Evolutionary conservation across 805 yeast species (phyloP).

Genomic region (Wickerhamiella galacta): DNA sequence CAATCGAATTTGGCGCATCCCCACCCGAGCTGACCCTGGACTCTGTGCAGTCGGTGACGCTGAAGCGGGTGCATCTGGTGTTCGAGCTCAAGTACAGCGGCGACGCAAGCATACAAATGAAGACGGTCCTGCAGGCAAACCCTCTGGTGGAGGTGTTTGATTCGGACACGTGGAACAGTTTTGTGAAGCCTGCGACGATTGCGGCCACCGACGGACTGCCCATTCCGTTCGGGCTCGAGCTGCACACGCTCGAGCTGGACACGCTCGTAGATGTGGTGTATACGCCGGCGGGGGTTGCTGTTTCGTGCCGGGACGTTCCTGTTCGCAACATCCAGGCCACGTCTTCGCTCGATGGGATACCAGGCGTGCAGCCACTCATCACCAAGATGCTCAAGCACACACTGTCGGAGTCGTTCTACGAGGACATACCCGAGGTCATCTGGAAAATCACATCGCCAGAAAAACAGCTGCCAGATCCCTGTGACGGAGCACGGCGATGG

Average conservation of each 20-base stretch:
- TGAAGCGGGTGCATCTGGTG: constrained; percentile 37
- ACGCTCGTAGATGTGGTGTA: constrained; percentile 20
- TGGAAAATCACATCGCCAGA: constrained; percentile 16
- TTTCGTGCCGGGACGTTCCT: constrained; percentile 19
- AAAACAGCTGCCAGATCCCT: constrained; percentile 13
- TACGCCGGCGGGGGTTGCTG: constrained; percentile 18
- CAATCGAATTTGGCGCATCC: constrained; percentile 53
- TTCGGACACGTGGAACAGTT: constrained; percentile 15
- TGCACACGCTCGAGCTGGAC: constrained; percentile 15
- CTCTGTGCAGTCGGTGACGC: constrained; percentile 37
- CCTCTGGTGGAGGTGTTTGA: constrained; percentile 31
- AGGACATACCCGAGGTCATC: constrained; percentile 22
- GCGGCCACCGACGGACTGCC: constrained; percentile 15
- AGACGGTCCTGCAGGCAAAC: constrained; percentile 64
- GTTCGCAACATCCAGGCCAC: constrained; percentile 15
- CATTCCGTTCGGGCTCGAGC: constrained; percentile 17
- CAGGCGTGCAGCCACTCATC: constrained; percentile 17
- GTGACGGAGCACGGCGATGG: constrained; percentile 15
- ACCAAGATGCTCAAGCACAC: constrained; percentile 12
- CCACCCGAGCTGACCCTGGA: constrained; percentile 62
- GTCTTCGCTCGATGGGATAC: constrained; percentile 20
- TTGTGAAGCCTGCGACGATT: constrained; percentile 15
- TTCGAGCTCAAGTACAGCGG: constrained; percentile 62
- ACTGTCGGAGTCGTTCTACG: constrained; percentile 18
- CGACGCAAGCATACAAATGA: constrained; percentile 52